These are phyloP conservation scores for Calonectria honghensis DNA, from an alignment of 2,329 filamentous ascomycete species.

Conservation along the genomic window DNA sequence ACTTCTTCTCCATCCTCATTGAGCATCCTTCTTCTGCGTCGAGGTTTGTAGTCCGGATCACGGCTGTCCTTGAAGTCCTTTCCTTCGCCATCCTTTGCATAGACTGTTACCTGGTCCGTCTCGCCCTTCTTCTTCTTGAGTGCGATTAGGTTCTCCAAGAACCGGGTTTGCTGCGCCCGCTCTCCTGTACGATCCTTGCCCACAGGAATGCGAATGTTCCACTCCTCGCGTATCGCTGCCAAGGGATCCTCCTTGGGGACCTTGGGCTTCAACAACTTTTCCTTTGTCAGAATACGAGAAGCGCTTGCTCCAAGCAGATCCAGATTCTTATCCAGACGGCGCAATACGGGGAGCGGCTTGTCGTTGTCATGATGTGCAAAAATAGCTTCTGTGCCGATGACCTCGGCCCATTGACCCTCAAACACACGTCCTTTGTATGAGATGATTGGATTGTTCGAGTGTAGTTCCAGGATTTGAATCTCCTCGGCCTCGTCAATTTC, in stretches of 20 bases:
- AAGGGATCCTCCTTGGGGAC: constrained; percentile 59
- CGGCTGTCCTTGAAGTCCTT: constrained; percentile 65
- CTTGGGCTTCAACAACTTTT: constrained; percentile 74
- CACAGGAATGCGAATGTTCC: constrained; percentile 67
- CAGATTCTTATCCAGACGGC: constrained; percentile 74
- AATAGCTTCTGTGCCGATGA: constrained; percentile 89
- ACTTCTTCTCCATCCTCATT: constrained; percentile 54
- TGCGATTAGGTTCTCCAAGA: constrained; percentile 79
- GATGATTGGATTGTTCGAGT: constrained; percentile 84
- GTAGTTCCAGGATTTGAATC: constrained; percentile 89
- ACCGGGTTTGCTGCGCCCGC: constrained; percentile 70
- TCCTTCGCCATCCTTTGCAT: constrained; percentile 67
- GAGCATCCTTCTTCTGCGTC: constrained; percentile 54
- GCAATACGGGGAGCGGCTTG: constrained; percentile 68
- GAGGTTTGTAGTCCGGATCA: constrained; percentile 63
- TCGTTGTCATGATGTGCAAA: constrained; percentile 75
- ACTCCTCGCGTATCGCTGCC: constrained; percentile 63
- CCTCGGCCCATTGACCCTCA: constrained; percentile 86
- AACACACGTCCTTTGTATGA: constrained; percentile 88
- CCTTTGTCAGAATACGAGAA: constrained; percentile 80
- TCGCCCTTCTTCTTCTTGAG: constrained; percentile 80
- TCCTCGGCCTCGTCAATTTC: constrained; percentile 54
- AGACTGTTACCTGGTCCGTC: constrained; percentile 78
- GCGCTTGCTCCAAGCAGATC: constrained; percentile 84
- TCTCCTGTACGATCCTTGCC: constrained; percentile 69